phyloP scores from a whole-genome alignment of 768 basidiomycete species.

The Mycena capillaripes region DNA sequence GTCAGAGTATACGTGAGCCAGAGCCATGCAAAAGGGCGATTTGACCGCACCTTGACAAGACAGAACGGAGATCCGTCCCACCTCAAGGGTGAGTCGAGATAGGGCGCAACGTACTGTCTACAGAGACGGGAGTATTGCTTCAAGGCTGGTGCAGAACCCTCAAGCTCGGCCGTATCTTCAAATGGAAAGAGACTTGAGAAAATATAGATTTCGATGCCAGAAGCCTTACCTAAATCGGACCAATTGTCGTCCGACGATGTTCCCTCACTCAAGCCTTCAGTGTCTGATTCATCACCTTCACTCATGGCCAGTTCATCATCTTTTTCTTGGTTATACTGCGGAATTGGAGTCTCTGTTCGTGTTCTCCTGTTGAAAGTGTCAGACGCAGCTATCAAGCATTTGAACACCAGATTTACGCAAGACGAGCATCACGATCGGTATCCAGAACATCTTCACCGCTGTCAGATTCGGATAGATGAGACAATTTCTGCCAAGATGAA shows the following conservation, averaged over 20 bases:
- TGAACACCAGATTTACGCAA: slow-evolving; percentile 66
- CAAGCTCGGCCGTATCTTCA: slow-evolving; percentile 1
- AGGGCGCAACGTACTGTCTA: slow-evolving; percentile 60
- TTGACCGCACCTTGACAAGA: slow-evolving; percentile 55
- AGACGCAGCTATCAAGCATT: not conserved
- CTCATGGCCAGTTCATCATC: slow-evolving; percentile 68
- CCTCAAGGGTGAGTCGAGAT: slow-evolving; percentile 49
- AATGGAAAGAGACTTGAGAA: not conserved
- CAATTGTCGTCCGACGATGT: slow-evolving; percentile 63
- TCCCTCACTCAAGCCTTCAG: slow-evolving; percentile 75
- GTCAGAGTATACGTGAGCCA: not conserved
- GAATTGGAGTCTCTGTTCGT: slow-evolving; percentile 60
- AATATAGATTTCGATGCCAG: not conserved
- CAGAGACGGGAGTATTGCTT: slow-evolving; percentile 64
- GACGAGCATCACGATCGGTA: slow-evolving; percentile 76
- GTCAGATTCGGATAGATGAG: slow-evolving; percentile 73
- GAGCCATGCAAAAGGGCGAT: not conserved
- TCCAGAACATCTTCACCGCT: slow-evolving; percentile 74
- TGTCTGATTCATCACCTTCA: slow-evolving; percentile 85
- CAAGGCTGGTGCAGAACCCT: slow-evolving; percentile 45
- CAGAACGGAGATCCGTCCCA: slow-evolving; percentile 67
- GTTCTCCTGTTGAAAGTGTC: slow-evolving; percentile 56
- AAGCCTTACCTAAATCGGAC: slow-evolving; percentile 60
- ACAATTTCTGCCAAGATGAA: slow-evolving; percentile 35
- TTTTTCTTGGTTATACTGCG: slow-evolving; percentile 59